Percentiles rank a stretch among this genome's conserved stretches.
These are phyloP conservation scores for Aaosphaeria arxii DNA, from an alignment of 2,329 filamentous ascomycete species.

Conservation along the genomic window DNA sequence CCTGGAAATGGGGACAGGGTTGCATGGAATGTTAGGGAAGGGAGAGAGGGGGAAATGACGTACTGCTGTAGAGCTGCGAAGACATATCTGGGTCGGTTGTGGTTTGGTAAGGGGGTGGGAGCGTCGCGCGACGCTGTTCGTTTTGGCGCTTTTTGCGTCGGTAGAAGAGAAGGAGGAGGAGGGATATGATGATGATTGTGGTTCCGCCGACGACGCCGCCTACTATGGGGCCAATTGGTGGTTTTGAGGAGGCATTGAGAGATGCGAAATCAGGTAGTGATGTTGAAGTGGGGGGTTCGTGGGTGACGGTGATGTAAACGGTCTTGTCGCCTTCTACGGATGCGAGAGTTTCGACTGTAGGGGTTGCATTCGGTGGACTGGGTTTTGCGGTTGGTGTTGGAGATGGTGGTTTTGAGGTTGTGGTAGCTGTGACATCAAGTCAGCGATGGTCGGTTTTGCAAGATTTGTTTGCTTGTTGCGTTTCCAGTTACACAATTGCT, in stretches of 20 bases:
- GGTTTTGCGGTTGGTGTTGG: no score
- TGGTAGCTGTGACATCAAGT: no score
- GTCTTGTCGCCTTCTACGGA: slow-evolving; percentile 9
- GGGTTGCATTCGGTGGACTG: no score
- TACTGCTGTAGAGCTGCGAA: slow-evolving; percentile 16
- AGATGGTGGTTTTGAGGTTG: no score
- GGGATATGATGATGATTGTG: slow-evolving; percentile 5
- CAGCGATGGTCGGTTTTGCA: no score
- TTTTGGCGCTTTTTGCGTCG: slow-evolving; percentile 12
- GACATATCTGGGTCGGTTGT: slow-evolving; percentile 21
- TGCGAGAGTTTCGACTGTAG: slow-evolving; percentile 6
- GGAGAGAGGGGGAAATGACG: neutral
- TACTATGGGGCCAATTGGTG: slow-evolving; percentile 16
- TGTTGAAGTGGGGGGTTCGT: neutral
- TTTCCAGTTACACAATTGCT: no score
- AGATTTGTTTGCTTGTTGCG: no score
- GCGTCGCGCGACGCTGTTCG: slow-evolving; percentile 17
- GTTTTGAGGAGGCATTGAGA: neutral
- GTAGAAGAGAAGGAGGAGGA: slow-evolving; percentile 10
- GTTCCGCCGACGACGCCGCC: slow-evolving; percentile 20
- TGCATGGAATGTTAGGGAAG: no score
- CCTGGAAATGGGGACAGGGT: no score
- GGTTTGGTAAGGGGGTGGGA: slow-evolving; percentile 17
- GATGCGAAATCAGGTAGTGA: neutral
- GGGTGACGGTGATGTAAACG: slow-evolving; percentile 8